These are phyloP conservation scores for Bimuria novae-zelandiae DNA, from an alignment of 2,329 filamentous ascomycete genomes.

Conservation along the genomic window DNA sequence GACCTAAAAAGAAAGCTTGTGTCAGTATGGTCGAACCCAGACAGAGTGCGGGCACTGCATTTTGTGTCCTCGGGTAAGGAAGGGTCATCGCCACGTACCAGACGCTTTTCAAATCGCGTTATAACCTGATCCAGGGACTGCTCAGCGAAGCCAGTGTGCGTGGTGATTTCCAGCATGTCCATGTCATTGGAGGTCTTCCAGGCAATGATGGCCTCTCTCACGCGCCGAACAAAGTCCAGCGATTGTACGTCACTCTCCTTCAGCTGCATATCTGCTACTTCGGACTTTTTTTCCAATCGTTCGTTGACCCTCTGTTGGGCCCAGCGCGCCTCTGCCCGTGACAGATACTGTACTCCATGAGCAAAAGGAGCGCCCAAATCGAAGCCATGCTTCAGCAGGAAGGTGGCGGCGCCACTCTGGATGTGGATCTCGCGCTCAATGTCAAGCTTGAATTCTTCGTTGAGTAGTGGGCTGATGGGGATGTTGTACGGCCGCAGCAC, in stretches of 20 bases:
- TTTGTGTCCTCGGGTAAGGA: not conserved
- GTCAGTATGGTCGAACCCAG: not conserved
- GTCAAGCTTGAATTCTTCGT: conserved; percentile 53
- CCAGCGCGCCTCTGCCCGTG: conserved; percentile 59
- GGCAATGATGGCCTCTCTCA: conserved; percentile 51
- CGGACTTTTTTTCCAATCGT: conserved; percentile 46
- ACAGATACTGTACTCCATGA: conserved; percentile 65
- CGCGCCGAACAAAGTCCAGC: conserved; percentile 56
- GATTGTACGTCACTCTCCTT: conserved; percentile 58
- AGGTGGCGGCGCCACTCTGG: conserved; percentile 64
- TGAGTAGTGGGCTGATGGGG: conserved; percentile 61
- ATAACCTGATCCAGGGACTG: conserved; percentile 26
- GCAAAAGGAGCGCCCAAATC: conserved; percentile 61
- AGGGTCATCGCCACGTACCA: conserved; percentile 44
- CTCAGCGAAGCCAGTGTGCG: conserved; percentile 30
- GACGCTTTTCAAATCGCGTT: conserved; percentile 62
- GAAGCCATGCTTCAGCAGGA: conserved; percentile 63
- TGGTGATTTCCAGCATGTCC: conserved; percentile 33
- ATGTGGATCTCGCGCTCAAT: conserved; percentile 65
- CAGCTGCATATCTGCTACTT: conserved; percentile 52
- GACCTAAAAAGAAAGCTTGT: conserved; percentile 42
- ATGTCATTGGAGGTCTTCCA: conserved; percentile 47
- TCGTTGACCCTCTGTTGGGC: conserved; percentile 53
- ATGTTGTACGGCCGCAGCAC: conserved; percentile 68
- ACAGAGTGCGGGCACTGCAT: not conserved